These are phyloP conservation scores for Verruconis gallopava DNA, from an alignment of 2,329 filamentous ascomycete species.

Conservation along the genomic window DNA sequence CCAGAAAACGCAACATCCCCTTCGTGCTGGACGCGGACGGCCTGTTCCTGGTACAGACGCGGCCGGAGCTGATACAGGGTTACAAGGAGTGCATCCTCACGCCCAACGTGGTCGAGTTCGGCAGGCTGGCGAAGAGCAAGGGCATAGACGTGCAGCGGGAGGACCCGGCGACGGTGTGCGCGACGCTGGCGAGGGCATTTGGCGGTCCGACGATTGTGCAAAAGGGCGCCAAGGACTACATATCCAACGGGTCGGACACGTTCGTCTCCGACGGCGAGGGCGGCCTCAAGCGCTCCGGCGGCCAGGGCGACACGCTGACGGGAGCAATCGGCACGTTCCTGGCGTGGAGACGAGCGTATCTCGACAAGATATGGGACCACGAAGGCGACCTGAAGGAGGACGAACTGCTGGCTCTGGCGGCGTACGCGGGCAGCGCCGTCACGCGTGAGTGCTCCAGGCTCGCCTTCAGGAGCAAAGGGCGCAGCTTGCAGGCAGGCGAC, in stretches of 20 bases:
- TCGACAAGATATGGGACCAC: conserved; percentile 65
- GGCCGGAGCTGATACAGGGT: conserved; percentile 64
- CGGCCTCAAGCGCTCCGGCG: conserved; percentile 79
- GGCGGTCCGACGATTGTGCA: conserved; percentile 85
- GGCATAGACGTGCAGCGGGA: conserved; percentile 47
- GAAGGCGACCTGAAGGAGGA: conserved; percentile 39
- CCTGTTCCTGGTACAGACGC: conserved; percentile 60
- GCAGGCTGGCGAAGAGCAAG: conserved; percentile 62
- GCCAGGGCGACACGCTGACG: conserved; percentile 91
- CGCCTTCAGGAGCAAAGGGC: conserved; percentile 74
- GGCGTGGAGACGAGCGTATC: conserved; percentile 77
- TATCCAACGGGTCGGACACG: conserved; percentile 69
- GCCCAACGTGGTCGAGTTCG: conserved; percentile 91
- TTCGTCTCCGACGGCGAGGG: conserved; percentile 64
- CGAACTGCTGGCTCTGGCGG: conserved; percentile 59
- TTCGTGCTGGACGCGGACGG: conserved; percentile 90
- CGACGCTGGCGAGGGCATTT: conserved; percentile 59
- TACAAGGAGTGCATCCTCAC: conserved; percentile 80
- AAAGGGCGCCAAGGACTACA: conserved; percentile 72
- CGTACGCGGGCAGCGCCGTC: conserved; percentile 74
- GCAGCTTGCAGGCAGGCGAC: conserved; percentile 84
- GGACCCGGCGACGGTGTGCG: conserved; percentile 45
- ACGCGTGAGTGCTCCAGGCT: conserved; percentile 83
- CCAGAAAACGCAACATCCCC: conserved; percentile 56
- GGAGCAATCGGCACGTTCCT: conserved; percentile 79